Conservation (phyloP, 768 basidiomycete species). For the Macrolepiota dolichaula region DNA sequence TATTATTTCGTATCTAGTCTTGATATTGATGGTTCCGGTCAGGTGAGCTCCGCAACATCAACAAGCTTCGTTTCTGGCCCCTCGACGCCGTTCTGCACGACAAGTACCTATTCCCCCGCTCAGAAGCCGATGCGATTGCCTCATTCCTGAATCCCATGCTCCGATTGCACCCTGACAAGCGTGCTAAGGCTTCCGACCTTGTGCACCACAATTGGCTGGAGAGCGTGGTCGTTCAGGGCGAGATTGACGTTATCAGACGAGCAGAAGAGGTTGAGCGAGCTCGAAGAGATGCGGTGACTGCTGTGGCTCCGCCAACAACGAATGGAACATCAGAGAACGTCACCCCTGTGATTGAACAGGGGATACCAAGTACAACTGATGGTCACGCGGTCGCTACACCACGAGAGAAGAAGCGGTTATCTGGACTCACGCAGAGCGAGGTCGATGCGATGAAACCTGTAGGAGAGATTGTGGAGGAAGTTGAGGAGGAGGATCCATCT, state of each 20-base stretch:
- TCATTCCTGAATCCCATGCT: constrained; percentile 90
- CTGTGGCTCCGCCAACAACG: not conserved
- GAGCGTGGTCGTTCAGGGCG: constrained; percentile 82
- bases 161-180: constrained; percentile 80
- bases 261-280: constrained; percentile 50
- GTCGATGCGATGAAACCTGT: constrained; percentile 73
- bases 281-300: constrained; percentile 12
- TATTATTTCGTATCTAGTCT: not conserved
- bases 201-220: constrained; percentile 87
- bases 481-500: not conserved
- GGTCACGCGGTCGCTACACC: constrained; percentile 33
- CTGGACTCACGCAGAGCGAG: constrained; percentile 27
- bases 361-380: constrained; percentile 18
- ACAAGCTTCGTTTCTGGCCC: constrained; percentile 91
- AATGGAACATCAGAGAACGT: constrained; percentile 4
- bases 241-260: constrained; percentile 75
- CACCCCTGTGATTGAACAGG: not conserved
- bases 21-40: constrained; percentile 1
- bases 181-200: constrained; percentile 86
- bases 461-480: constrained; percentile 35
- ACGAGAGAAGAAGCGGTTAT: constrained; percentile 8
- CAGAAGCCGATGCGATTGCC: constrained; percentile 78
- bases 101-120: constrained; percentile 89
- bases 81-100: constrained; percentile 80
- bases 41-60: constrained; percentile 90